Percentiles rank a stretch among this genome's conserved stretches.
phyloP scores from a whole-genome alignment of 352 stramenopile species.

The Stramenopiles sp. region DNA sequence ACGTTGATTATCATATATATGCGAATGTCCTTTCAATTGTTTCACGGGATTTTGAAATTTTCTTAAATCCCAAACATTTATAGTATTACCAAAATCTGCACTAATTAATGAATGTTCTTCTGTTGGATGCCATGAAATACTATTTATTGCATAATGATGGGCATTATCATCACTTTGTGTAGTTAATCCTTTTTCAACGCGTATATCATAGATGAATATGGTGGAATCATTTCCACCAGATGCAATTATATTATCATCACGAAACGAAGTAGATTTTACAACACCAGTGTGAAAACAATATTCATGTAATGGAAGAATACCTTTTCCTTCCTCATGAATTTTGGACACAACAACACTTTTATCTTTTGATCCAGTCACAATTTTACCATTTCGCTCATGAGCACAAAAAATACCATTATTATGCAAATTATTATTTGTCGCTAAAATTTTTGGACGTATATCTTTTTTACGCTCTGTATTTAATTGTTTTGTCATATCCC shows the following conservation, averaged over 20 bases:
- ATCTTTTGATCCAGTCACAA: constrained; percentile 1
- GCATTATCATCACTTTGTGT: not conserved
- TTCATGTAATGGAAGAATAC: not conserved
- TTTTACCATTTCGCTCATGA: not conserved
- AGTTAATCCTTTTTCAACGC: not conserved
- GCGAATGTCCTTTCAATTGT: not conserved
- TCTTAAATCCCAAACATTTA: not conserved
- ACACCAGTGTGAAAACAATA: not conserved
- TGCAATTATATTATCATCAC: not conserved
- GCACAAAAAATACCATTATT: not conserved
- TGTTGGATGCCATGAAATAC: not conserved
- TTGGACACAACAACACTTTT: not conserved
- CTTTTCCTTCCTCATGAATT: not conserved
- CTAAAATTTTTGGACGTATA: not conserved
- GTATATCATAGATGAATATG: not conserved
- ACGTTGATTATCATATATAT: not conserved
- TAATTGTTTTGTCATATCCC: constrained; percentile 1
- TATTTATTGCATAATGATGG: constrained; percentile 6
- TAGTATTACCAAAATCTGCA: constrained; percentile 6
- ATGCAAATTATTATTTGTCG: not conserved
- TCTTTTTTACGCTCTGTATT: not conserved
- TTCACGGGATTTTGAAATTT: not conserved
- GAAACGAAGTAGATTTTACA: not conserved
- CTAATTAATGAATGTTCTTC: not conserved
- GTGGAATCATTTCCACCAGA: not conserved